Evolutionary conservation across 371 early-diverging fungal genomes (phyloP), one percentile per base, ranked within the genome.

Genomic region (Mortierella sp.): DNA sequence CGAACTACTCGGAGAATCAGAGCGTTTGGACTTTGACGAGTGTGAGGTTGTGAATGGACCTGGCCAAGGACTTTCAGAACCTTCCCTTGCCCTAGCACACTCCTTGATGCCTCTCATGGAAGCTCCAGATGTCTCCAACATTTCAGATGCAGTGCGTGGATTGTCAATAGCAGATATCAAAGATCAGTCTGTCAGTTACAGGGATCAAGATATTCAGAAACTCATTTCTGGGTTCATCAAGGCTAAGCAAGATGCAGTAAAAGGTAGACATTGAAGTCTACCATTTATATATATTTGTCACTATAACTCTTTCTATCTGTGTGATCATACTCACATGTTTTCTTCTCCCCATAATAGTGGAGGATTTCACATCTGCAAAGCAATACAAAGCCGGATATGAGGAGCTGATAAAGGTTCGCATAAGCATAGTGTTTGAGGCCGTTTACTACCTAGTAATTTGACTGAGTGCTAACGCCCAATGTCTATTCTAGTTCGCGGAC

Each of bases 361-460:
- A 93, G 73, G 85, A 89, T 9, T 93, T 84, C 68, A 77, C 84
- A 22, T 77, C 79, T 5, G 94, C 94, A 18, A 92, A 90, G 64
- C 75, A 77, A 35, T 88, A 83, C 73, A 88, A 90, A 70, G 26
- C 76, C 79, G 64, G 84, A 78, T 65, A 87, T 76, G 84, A 78
- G 22, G 40, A 74, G 16, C 22, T 83, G 26, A 35, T 72, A 32
- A 73, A 81, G 73, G 84, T 84, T 59, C 18, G 77, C 30, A 28
- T 24, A 87, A 83, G 54, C 22, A 22, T 3, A 60, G 9, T 18
- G 39, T 87, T 22, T 66, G 61, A 62, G n/a, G 30, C 54, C 51
- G 14, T 45, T 66, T 52, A 24, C 51, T 43, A 35, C n/a, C 22
- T 28, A 28, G 55, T 47, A 40, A 26, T 22, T 10, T 28, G 24